Percentiles rank a stretch among this genome's conserved stretches.
Conservation (phyloP, 2,329 filamentous ascomycete species). For the Karstenula rhodostoma region DNA sequence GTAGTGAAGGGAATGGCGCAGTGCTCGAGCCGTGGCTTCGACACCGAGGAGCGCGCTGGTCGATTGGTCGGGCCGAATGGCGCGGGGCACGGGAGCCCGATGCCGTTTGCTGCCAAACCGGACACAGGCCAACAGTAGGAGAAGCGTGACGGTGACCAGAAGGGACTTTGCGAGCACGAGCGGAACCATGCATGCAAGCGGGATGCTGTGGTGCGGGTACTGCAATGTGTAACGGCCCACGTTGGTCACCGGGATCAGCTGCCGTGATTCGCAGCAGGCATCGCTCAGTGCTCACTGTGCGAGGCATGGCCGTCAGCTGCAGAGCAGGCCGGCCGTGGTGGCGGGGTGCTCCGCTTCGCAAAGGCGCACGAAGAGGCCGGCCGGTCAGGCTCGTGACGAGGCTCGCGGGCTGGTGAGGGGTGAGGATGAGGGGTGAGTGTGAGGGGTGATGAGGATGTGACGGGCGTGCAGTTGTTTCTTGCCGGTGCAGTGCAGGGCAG, state of each 20-base stretch:
- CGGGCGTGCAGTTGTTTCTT: constrained; percentile 19
- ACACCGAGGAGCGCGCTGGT: background rate
- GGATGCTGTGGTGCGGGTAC: constrained; percentile 9
- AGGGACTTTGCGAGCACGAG: constrained; percentile 9
- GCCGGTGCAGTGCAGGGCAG: constrained; percentile 3
- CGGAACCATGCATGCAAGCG: constrained; percentile 3
- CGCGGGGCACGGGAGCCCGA: background rate
- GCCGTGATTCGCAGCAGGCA: constrained; percentile 16
- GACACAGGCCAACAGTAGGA: constrained; percentile 1
- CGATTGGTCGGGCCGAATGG: constrained; percentile 4
- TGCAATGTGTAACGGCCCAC: background rate
- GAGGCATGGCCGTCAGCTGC: background rate
- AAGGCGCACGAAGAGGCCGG: background rate
- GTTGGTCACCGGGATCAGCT: constrained; percentile 10
- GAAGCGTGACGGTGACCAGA: background rate
- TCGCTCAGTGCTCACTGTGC: background rate
- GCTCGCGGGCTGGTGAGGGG: background rate
- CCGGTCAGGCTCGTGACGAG: background rate
- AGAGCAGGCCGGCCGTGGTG: background rate
- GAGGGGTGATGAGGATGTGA: constrained; percentile 12
- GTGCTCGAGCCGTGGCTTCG: background rate
- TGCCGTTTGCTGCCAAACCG: constrained; percentile 9
- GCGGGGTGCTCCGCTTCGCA: background rate
- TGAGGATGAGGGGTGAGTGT: background rate
- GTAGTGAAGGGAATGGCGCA: background rate